Percentiles rank a stretch among this genome's conserved stretches.
phyloP scores from a whole-genome alignment of 306 rosid genomes.

The Fragaria nilgerrensis region DNA sequence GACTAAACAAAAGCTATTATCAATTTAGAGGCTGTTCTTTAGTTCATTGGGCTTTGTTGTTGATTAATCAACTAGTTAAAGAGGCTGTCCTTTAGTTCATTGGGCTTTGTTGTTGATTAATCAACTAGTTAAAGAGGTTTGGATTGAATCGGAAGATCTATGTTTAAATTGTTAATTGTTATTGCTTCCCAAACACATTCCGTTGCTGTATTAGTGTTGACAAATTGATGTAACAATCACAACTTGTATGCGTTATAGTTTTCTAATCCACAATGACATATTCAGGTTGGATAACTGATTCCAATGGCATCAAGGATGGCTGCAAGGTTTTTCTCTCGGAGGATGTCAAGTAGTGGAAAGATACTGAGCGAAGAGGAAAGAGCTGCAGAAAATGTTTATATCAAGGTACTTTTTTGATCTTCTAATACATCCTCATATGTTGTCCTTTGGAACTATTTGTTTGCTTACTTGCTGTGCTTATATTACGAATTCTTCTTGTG shows the following conservation, averaged over 20 bases:
- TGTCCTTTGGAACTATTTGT: conserved; percentile 1
- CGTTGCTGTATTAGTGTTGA: no score
- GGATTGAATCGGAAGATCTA: background rate
- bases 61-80: background rate
- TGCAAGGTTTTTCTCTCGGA: conserved; percentile 57
- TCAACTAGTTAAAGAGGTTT: background rate
- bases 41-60: background rate
- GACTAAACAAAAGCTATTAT: background rate
- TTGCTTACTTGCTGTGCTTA: background rate
- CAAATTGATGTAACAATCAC: no score
- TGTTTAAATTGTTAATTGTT: background rate
- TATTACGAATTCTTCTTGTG: background rate
- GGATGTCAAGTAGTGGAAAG: conserved; percentile 72
- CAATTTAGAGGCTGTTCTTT: background rate
- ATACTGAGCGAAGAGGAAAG: conserved; percentile 80
- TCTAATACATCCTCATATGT: background rate
- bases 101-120: background rate
- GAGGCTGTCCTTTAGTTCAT: background rate
- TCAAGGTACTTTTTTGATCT: conserved; percentile 47
- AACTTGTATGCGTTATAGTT: background rate
- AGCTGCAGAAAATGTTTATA: conserved; percentile 72
- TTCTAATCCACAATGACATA: background rate
- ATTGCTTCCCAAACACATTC: background rate
- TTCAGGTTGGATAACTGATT: conserved; percentile 23
- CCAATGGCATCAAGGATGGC: conserved; percentile 67